phyloP scores from a whole-genome alignment of 495 filamentous ascomycete species.

The Aspergillus nanangensis region DNA sequence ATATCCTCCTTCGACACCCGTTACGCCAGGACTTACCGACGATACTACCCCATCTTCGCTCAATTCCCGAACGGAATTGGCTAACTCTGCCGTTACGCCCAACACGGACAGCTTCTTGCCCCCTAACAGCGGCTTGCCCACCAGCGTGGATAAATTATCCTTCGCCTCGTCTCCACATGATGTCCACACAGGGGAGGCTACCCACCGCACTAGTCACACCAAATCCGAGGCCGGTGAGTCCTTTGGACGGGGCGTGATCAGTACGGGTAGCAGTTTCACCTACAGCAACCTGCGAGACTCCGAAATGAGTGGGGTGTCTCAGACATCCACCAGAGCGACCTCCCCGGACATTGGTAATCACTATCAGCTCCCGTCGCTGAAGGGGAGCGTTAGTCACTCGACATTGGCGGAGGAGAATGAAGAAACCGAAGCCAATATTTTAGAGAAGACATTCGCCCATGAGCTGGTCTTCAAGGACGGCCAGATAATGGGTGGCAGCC shows the following conservation, averaged over 20 bases:
- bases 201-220: constrained; percentile 24
- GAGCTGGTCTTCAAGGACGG: constrained; percentile 95
- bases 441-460: constrained; percentile 83
- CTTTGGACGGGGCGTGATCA: constrained; percentile 40
- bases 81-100: constrained; percentile 13
- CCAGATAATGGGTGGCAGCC: constrained; percentile 86
- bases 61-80: constrained; percentile 21
- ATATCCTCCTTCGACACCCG: constrained; percentile 34
- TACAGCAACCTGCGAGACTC: constrained; percentile 75
- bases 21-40: constrained; percentile 38
- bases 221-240: constrained; percentile 36
- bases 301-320: constrained; percentile 74
- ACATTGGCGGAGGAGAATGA: constrained; percentile 69
- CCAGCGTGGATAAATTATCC: constrained; percentile 31
- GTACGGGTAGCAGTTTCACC: constrained; percentile 65
- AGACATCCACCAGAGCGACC: constrained; percentile 82
- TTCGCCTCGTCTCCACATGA: constrained; percentile 24
- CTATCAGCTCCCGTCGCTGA: constrained; percentile 44
- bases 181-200: constrained; percentile 7
- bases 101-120: constrained; percentile 17
- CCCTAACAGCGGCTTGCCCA: constrained; percentile 31
- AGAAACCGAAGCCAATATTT: constrained; percentile 72
- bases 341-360: constrained; percentile 64
- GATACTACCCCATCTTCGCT: constrained; percentile 41
- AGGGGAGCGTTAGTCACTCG: constrained; percentile 53